phyloP scores from a whole-genome alignment of 495 filamentous ascomycete genomes.

The Aspergillus panamensis region DNA sequence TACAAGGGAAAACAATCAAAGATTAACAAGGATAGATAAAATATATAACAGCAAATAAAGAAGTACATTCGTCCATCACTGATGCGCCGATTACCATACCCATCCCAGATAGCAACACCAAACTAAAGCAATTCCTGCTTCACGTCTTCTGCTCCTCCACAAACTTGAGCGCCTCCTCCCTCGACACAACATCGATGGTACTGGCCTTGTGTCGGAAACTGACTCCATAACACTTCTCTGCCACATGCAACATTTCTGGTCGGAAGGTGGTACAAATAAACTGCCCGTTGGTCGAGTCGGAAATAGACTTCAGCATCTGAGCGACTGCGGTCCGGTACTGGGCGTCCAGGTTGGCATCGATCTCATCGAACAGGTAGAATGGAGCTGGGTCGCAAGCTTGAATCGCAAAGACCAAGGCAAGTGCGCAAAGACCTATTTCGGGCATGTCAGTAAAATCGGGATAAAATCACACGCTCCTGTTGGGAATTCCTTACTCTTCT shows the following conservation, averaged over 20 bases:
- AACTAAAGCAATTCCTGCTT: conserved; percentile 3
- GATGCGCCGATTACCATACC: conserved; percentile 24
- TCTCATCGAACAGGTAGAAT: conserved; percentile 99
- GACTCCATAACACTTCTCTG: conserved; percentile 97
- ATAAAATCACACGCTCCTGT: background rate
- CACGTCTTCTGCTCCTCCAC: conserved; percentile 72
- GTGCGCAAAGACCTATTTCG: conserved; percentile 75
- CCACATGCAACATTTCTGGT: conserved; percentile 91
- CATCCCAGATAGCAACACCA: conserved; percentile 11
- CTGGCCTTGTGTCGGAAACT: conserved; percentile 91
- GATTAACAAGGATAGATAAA: background rate
- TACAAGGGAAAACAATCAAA: conserved; percentile 13
- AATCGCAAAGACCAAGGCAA: conserved; percentile 97
- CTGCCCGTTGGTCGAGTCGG: conserved; percentile 55
- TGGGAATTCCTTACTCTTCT: conserved; percentile 71
- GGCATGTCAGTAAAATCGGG: conserved; percentile 22
- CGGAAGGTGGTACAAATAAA: conserved; percentile 96
- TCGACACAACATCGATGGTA: conserved; percentile 81
- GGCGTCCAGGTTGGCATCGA: conserved; percentile 96
- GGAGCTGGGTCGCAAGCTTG: conserved; percentile 95
- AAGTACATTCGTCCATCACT: conserved; percentile 7
- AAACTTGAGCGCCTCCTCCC: conserved; percentile 86
- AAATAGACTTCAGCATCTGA: conserved; percentile 76
- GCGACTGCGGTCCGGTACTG: conserved; percentile 96
- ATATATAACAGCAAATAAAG: conserved; percentile 1